Evolutionary conservation across 441 rosid species (phyloP).

Genomic region (Theobroma grandiflorum): DNA sequence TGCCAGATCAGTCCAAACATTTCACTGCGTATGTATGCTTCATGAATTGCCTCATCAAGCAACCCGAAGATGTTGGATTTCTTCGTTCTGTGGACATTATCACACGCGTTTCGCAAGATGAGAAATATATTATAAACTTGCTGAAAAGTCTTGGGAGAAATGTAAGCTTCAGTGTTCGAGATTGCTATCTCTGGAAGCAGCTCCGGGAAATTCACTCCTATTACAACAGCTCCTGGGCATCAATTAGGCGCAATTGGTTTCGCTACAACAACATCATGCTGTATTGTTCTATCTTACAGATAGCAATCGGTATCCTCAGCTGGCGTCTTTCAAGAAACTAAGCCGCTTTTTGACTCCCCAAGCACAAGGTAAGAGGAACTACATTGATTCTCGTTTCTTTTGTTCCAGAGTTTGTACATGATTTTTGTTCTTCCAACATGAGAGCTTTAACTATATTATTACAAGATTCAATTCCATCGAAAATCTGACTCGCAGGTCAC

Average conservation of each 20-base stretch:
- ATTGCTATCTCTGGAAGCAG: constrained; percentile 5
- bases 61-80: neutral
- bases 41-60: constrained; percentile 1
- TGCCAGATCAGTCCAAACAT: neutral
- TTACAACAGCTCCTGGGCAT: constrained; percentile 10
- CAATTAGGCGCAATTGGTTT: neutral
- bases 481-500: too few relatives aligned
- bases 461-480: too few relatives aligned
- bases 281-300: neutral
- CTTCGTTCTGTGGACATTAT: neutral
- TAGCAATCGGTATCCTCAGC: neutral
- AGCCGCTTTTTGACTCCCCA: neutral
- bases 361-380: neutral
- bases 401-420: neutral
- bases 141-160: neutral
- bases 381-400: neutral
- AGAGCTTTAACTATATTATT: too few relatives aligned
- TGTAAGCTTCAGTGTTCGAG: neutral
- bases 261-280: neutral
- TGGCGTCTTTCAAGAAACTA: constrained; percentile 1
- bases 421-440: neutral
- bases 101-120: neutral
- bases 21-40: constrained; percentile 1
- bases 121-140: neutral
- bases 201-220: neutral